phyloP scores from a whole-genome alignment of 140 eudicot species.

The Erigeron philadelphicus region DNA sequence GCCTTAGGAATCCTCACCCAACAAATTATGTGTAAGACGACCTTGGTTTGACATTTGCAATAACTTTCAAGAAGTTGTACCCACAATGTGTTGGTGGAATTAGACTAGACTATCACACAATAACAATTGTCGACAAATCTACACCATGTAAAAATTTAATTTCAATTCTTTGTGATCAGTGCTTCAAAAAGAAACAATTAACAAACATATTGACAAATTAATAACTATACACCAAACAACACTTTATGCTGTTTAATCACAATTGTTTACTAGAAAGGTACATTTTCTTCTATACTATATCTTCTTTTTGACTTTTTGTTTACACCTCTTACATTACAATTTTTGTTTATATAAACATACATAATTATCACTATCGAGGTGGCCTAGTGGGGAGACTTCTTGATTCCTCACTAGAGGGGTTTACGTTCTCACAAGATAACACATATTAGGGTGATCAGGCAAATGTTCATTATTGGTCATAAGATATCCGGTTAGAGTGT shows the following conservation, averaged over 20 bases:
- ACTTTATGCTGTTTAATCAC: constrained; percentile 17
- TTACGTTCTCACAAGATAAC: too few relatives aligned
- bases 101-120: constrained; percentile 23
- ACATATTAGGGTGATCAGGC: too few relatives aligned
- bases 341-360: not conserved
- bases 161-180: constrained; percentile 28
- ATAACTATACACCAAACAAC: constrained; percentile 11
- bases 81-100: constrained; percentile 33
- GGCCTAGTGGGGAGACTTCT: too few relatives aligned
- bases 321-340: constrained; percentile 25
- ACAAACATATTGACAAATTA: constrained; percentile 16
- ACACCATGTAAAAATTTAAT: constrained; percentile 27
- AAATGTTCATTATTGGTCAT: too few relatives aligned
- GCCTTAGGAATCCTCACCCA: too few relatives aligned
- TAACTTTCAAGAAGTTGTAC: constrained; percentile 13
- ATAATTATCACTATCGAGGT: too few relatives aligned
- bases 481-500: too few relatives aligned
- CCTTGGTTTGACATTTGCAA: constrained; percentile 32
- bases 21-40: constrained; percentile 29
- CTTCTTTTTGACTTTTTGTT: constrained; percentile 19
- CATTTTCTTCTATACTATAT: constrained; percentile 12
- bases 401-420: too few relatives aligned
- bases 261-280: constrained; percentile 17
- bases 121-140: constrained; percentile 32
- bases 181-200: constrained; percentile 30